Evolutionary conservation across 441 rosid species (phyloP), one percentile per base, ranked within the genome.

Genomic region (Eutrema salsugineum): DNA sequence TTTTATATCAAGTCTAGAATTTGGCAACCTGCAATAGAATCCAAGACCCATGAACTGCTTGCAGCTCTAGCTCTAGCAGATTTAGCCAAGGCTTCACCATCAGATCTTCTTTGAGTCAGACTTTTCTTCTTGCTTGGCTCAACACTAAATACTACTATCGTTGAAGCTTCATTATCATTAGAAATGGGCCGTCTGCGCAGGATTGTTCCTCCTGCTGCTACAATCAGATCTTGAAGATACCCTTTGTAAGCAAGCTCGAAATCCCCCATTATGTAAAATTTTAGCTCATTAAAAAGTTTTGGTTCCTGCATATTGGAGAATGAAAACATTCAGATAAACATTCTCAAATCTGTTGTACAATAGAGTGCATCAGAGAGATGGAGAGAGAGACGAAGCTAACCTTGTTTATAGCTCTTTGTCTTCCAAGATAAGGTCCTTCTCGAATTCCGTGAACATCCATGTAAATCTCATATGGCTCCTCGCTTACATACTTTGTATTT

Each of bases 41-140:
- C 84, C 80, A 92, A 77, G 81, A 94, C 80, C 99, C 99, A 94
- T 28, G 83, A 75, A 75, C 86, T 92, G 84, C 85, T 90, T 38
- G 83, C 88, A 33, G 84, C 88, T 83, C 77, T 90, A 36, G 94
- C 86, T 78, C 78, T 84, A 27, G 85, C 78, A 63, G 86, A 77
- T 70, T 75, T 80, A 0, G 97, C 97, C 58, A 92, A 75, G 12
- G 81, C 85, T 75, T 87, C 88, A 28, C 91, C 97, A 70, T 82
- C 84, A 40, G 68, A 62, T 59, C 65, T 57, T 82, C 95, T 81
- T 17, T 66, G 76, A 50, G 71, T 83, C 70, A 84, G 68, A 42
- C 67, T 66, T 32, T 80, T 75, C 75, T 80, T 83, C 81, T 81
- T 84, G 76, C 63, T 68, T 27, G 78, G 65, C 83, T 94, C 97